Evolutionary conservation across 139 green algal genomes (phyloP).

Genomic region (Chlamydomonas incerta): DNA sequence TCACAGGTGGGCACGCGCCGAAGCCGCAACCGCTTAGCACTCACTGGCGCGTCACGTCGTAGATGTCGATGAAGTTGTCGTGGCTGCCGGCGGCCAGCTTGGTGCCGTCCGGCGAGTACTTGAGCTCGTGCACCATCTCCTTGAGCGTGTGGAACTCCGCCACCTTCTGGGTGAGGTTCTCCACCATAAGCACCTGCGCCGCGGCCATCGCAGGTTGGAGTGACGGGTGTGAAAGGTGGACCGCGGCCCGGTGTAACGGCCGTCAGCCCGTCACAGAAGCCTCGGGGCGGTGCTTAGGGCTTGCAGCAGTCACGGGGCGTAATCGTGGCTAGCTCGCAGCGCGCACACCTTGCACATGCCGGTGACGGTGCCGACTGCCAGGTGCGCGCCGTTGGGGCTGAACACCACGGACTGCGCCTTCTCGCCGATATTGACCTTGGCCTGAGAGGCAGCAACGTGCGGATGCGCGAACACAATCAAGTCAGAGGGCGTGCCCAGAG

Average conservation of each 20-base stretch:
- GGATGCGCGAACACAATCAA: too few species aligned
- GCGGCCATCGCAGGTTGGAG: background rate
- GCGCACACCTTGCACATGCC: conserved; percentile 51
- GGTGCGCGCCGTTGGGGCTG: conserved; percentile 65
- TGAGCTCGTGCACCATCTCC: conserved; percentile 55
- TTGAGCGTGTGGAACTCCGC: conserved; percentile 54
- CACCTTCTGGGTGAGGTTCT: conserved; percentile 58
- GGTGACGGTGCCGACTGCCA: conserved; percentile 64
- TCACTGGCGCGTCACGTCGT: conserved; percentile 54
- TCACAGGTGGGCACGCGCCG: too few species aligned
- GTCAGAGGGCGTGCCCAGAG: too few species aligned
- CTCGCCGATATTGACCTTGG: conserved; percentile 61
- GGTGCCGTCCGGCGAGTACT: conserved; percentile 63
- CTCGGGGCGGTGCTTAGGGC: too few species aligned
- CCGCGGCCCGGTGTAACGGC: too few species aligned
- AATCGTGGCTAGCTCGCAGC: too few species aligned
- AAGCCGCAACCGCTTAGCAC: too few species aligned
- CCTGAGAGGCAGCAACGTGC: conserved; percentile 8
- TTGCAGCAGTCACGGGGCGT: too few species aligned
- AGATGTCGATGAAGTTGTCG: conserved; percentile 73
- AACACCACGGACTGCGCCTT: conserved; percentile 55
- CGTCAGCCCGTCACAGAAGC: too few species aligned
- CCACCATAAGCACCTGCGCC: conserved; percentile 54
- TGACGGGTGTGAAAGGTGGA: too few species aligned
- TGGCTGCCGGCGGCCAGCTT: conserved; percentile 63